Percentiles rank a stretch among this genome's conserved stretches.
These are phyloP conservation scores for Termitomyces eurrhizus DNA, from an alignment of 768 basidiomycete genomes.

Conservation along the genomic window DNA sequence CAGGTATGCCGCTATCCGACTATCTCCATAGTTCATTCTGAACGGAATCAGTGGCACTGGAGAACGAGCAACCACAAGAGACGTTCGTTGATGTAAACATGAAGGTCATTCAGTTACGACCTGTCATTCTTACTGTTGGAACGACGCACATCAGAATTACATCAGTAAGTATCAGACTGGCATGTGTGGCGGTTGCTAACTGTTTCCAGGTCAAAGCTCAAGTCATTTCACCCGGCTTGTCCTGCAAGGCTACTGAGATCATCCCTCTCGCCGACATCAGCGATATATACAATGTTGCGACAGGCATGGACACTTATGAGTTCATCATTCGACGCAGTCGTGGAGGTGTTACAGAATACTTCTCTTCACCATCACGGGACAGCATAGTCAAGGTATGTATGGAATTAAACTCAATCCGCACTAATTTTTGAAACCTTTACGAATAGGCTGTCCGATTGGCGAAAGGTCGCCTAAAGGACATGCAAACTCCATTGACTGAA, in stretches of 20 bases:
- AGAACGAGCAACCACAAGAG: slow-evolving; percentile 48
- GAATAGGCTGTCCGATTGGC: slow-evolving; percentile 68
- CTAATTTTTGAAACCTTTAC: not conserved
- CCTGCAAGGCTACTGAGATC: slow-evolving; percentile 79
- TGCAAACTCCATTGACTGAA: slow-evolving; percentile 48
- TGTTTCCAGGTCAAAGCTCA: slow-evolving; percentile 58
- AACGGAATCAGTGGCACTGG: slow-evolving; percentile 46
- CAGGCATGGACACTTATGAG: slow-evolving; percentile 68
- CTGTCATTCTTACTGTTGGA: slow-evolving; percentile 66
- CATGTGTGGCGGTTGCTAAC: not conserved
- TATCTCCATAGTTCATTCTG: slow-evolving; percentile 1
- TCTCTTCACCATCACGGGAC: slow-evolving; percentile 68
- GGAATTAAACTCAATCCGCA: not conserved
- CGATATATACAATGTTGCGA: slow-evolving; percentile 81
- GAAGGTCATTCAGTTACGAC: slow-evolving; percentile 65
- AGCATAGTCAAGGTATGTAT: slow-evolving; percentile 71
- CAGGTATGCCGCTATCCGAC: slow-evolving; percentile 40
- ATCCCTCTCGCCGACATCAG: slow-evolving; percentile 78
- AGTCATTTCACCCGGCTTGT: slow-evolving; percentile 60
- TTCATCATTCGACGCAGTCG: slow-evolving; percentile 76
- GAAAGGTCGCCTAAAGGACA: slow-evolving; percentile 64
- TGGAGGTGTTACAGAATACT: slow-evolving; percentile 71
- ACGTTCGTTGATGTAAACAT: slow-evolving; percentile 62
- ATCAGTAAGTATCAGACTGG: slow-evolving; percentile 45
- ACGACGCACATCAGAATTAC: slow-evolving; percentile 73